Base-by-base conservation (phyloP, 2,329 filamentous ascomycete species). In the Pestalotiopsis sp. region DNA sequence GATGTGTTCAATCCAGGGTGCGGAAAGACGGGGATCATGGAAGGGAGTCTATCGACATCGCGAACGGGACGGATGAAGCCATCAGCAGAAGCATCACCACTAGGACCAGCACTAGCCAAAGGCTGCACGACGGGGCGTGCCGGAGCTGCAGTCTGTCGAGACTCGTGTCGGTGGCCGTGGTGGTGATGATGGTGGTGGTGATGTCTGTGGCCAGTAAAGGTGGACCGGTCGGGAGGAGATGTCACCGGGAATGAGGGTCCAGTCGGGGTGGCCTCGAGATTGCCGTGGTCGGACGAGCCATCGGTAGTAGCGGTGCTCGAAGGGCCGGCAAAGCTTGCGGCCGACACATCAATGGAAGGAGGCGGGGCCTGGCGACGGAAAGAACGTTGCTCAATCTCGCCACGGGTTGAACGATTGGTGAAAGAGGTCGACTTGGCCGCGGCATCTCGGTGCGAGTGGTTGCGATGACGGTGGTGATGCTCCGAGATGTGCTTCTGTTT, bases 361-460 rank as follows among this genome's bases (percentile, higher is more conserved):
- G 95, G 94, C 73, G 94, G 93, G 38, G 92, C 90, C 78, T 96
- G 93, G 75, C 95, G 88, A 72, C 94, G 89, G 73, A 89, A 90
- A 20, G 86, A 80, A 73, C 91, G 86, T 73, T 89, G 86, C 66
- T 91, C 87, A 45, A 85, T 81, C 70, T 91, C 87, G 58, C 87
- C 81, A 61, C 87, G 86, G 41, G 80, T 78, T 23, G 86, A 76
- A 64, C 88, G 82, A 73, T 87, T 86, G 61, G 85, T 81, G 75
- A 90, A 88, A 62, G 86, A 85, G 1, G 84, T 79, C 0, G 85
- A 82, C 73, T 87, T 88, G 69, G 83, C 80, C 11, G 80, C 70
- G 9, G 73, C 79, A 64, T 82, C 82, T 41, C 83, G 83, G 69
- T 86, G 83, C 45, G 85, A 85, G 69, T 86, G 84, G 69, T 80